Base-by-base conservation (phyloP, 2,329 filamentous ascomycete species). In the Alternaria burnsii region DNA sequence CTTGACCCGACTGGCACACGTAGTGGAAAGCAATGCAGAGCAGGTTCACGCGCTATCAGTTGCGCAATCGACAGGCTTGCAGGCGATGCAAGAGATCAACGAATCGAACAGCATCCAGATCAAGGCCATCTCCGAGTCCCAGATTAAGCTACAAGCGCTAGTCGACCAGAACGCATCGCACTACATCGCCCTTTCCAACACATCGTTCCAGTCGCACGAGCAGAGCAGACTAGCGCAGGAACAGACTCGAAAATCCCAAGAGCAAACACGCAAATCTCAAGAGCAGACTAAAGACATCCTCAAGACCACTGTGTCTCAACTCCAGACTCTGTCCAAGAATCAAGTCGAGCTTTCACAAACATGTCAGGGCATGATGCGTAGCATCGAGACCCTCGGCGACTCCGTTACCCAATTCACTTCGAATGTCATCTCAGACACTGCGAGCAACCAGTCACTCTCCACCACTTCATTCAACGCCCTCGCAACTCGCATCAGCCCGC, bases 21-120 rank as follows among this genome's bases (percentile, higher is more conserved):
- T 76, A 26, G 74, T 77, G 4, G 69, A 70, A 24, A 69, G 66
- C 38, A 78, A 76, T 52, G 70, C 66, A 4, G 67, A 73, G 26
- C 73, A 76, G 22, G 77, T 78, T 28, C 69, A 69, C 5, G 76
- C 76, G 5, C 71, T 78, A 6, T 69, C 65, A 3, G 75, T 76
- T 9, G 76, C 75, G 10, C 76, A 78, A 43, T 76, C 73, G 10
- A 66, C 66, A 2, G 76, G 76, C 6, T 68, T 78, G 3, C 70
- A 75, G 52, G 68, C 66, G 43, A 78, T 78, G 76, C 76, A 78
- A 44, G 72, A 76, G 44, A 77, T 78, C 61, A 76, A 76, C 50
- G 75, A 78, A 47, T 71, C 74, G 7, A 77, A 74, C 53, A 67
- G 66, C 20, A 70, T 71, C 5, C 76, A 78, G 55, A 77, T 78